Percentiles rank a stretch among this genome's conserved stretches.
These are phyloP conservation scores for Torrubiella hemipterigena DNA, from an alignment of 2,329 filamentous ascomycete species.

Conservation along the genomic window DNA sequence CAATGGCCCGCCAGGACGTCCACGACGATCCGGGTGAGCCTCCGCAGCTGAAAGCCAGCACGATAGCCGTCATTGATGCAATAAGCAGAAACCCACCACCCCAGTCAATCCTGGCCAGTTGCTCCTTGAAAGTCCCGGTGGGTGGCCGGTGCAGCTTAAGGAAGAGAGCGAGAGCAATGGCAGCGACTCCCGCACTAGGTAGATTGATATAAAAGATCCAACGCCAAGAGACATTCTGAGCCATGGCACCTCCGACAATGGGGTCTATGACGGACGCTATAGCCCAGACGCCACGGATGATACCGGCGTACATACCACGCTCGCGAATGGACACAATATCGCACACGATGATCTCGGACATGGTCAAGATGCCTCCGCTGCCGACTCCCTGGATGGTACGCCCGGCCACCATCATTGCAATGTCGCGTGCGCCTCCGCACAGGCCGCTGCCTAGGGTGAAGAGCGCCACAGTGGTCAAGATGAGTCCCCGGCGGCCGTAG, in stretches of 20 bases:
- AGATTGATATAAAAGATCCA: slow-evolving; percentile 20
- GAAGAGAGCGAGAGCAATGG: slow-evolving; percentile 16
- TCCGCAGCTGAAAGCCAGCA: slow-evolving; percentile 29
- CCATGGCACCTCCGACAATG: slow-evolving; percentile 12
- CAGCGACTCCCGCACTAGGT: slow-evolving; percentile 13
- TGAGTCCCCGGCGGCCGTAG: slow-evolving; percentile 31
- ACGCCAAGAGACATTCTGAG: slow-evolving; percentile 12
- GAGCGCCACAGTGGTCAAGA: slow-evolving; percentile 24
- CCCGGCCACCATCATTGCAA: slow-evolving; percentile 32
- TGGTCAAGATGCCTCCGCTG: slow-evolving; percentile 16
- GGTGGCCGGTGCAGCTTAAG: slow-evolving; percentile 21
- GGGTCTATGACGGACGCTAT: slow-evolving; percentile 13
- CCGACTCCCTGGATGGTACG: slow-evolving; percentile 32
- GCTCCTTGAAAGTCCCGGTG: slow-evolving; percentile 19
- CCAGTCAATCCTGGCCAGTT: slow-evolving; percentile 29
- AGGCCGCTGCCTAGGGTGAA: slow-evolving; percentile 39
- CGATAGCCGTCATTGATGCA: slow-evolving; percentile 21
- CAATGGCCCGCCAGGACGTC: slow-evolving; percentile 20
- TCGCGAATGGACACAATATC: slow-evolving; percentile 34
- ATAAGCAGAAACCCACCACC: slow-evolving; percentile 26
- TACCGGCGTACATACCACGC: slow-evolving; percentile 24
- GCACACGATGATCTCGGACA: slow-evolving; percentile 13
- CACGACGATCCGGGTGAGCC: slow-evolving; percentile 23
- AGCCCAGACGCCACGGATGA: slow-evolving; percentile 17
- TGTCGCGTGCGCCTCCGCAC: slow-evolving; percentile 28